Evolutionary conservation across 1,139 yeast genomes (phyloP).

Genomic region (Pichia sorboxylosa): DNA sequence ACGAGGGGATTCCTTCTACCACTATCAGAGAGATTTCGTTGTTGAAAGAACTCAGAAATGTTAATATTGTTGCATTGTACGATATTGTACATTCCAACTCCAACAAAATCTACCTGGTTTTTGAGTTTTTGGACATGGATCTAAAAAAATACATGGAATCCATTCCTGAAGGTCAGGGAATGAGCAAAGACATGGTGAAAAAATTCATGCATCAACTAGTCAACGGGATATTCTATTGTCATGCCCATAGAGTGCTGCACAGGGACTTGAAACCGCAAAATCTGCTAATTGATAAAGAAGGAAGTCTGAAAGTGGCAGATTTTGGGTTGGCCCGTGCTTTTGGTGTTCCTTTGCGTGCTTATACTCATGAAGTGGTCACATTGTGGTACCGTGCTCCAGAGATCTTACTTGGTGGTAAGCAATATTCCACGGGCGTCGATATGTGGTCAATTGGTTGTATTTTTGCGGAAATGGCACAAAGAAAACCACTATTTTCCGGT

Average conservation of each 20-base stretch:
- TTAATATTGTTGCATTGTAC: constrained; percentile 79
- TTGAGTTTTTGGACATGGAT: constrained; percentile 88
- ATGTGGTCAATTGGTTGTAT: constrained; percentile 99
- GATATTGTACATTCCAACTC: constrained; percentile 97
- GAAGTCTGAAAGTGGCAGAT: constrained; percentile 90
- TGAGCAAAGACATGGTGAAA: constrained; percentile 85
- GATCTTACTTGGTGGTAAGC: constrained; percentile 88
- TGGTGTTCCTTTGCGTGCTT: constrained; percentile 93
- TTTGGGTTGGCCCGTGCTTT: constrained; percentile 95
- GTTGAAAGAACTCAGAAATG: constrained; percentile 84
- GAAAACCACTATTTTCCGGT: constrained; percentile 94
- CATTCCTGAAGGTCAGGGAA: constrained; percentile 82
- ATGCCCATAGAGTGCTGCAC: constrained; percentile 87
- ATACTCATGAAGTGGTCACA: constrained; percentile 95
- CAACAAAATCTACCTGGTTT: constrained; percentile 84
- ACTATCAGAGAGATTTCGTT: constrained; percentile 94
- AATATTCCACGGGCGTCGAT: constrained; percentile 95
- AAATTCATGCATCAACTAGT: constrained; percentile 87
- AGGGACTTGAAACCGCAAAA: constrained; percentile 96
- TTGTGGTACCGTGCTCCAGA: constrained; percentile 98
- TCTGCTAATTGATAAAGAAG: constrained; percentile 85
- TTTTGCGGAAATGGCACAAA: constrained; percentile 95
- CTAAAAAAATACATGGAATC: constrained; percentile 94
- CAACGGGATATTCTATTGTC: constrained; percentile 90
- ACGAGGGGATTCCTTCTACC: constrained; percentile 97